Percentiles rank a stretch among this genome's conserved stretches.
phyloP scores from a whole-genome alignment of 169 alveolate genomes.

The Plasmodium yoelii region DNA sequence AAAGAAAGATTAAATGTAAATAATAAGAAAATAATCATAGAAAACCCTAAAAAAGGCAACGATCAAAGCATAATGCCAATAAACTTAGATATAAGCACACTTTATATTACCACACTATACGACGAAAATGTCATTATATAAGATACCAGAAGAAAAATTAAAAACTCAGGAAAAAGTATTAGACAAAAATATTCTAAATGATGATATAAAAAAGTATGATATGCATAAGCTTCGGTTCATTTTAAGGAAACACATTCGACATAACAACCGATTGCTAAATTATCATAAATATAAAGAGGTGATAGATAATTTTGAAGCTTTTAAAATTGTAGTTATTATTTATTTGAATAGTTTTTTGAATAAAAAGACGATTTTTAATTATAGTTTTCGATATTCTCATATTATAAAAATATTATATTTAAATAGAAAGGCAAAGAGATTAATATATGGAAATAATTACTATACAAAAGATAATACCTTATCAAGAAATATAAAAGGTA shows the following conservation, averaged over 20 bases:
- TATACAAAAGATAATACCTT: constrained; percentile 34
- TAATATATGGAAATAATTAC: constrained; percentile 62
- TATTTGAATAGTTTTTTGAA: constrained; percentile 51
- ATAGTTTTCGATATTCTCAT: constrained; percentile 52
- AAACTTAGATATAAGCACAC: too few relatives aligned
- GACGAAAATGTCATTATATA: constrained; percentile 36
- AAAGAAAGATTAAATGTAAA: too few relatives aligned
- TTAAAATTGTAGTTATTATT: constrained; percentile 54
- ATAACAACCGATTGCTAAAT: constrained; percentile 52
- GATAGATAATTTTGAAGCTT: constrained; percentile 60
- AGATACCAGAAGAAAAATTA: constrained; percentile 25
- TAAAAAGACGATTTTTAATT: constrained; percentile 35
- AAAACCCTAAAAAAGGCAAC: too few relatives aligned
- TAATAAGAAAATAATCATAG: too few relatives aligned
- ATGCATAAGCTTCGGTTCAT: constrained; percentile 58
- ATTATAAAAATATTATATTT: constrained; percentile 48
- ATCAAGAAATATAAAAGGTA: constrained; percentile 32
- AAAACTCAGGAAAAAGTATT: constrained; percentile 23
- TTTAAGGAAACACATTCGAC: constrained; percentile 68
- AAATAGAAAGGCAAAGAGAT: constrained; percentile 55
- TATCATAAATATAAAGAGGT: constrained; percentile 59
- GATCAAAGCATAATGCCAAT: too few relatives aligned
- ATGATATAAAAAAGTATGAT: constrained; percentile 47
- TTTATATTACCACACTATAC: too few relatives aligned
- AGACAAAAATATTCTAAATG: constrained; percentile 32